A percentile compares a stretch with the other conserved stretches of the same genome.
phyloP scores from a whole-genome alignment of 768 basidiomycete genomes.

The Lactarius sanguifluus region DNA sequence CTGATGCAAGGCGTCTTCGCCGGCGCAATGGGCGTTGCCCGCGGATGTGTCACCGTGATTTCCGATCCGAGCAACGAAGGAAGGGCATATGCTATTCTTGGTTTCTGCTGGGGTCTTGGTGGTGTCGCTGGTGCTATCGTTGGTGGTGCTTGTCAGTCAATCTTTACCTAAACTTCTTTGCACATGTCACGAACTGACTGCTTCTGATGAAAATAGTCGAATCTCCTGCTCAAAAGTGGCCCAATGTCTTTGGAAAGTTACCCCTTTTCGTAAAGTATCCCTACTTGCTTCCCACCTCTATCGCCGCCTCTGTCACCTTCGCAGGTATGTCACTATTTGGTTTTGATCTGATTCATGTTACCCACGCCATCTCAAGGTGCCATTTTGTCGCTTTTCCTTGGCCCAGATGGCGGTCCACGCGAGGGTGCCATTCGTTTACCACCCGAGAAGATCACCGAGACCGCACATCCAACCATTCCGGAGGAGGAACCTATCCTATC shows the following conservation, averaged over 20 bases:
- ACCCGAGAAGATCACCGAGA: constrained; percentile 61
- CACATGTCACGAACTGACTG: constrained; percentile 17
- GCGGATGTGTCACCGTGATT: constrained; percentile 81
- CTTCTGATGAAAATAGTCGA: constrained; percentile 54
- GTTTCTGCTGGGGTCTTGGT: constrained; percentile 95
- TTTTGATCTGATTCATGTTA: background rate
- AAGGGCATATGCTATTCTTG: constrained; percentile 86
- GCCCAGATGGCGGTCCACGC: constrained; percentile 86
- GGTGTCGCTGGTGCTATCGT: constrained; percentile 89
- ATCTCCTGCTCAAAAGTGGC: constrained; percentile 85
- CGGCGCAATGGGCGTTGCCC: constrained; percentile 92
- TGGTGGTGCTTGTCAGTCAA: constrained; percentile 71
- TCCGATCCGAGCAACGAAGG: constrained; percentile 93
- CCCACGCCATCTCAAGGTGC: constrained; percentile 53
- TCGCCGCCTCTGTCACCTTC: constrained; percentile 77
- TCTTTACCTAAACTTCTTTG: background rate
- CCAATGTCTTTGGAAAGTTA: constrained; percentile 61
- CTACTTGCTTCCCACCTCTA: constrained; percentile 82
- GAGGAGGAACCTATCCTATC: constrained; percentile 43
- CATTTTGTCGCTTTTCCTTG: constrained; percentile 83
- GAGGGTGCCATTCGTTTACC: constrained; percentile 82
- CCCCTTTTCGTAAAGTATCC: constrained; percentile 77
- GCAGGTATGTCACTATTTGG: constrained; percentile 48
- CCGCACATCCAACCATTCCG: constrained; percentile 40
- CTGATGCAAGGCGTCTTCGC: constrained; percentile 90